Conservation (phyloP, 139 green algal species). For the Edaphochlamys debaryana region DNA sequence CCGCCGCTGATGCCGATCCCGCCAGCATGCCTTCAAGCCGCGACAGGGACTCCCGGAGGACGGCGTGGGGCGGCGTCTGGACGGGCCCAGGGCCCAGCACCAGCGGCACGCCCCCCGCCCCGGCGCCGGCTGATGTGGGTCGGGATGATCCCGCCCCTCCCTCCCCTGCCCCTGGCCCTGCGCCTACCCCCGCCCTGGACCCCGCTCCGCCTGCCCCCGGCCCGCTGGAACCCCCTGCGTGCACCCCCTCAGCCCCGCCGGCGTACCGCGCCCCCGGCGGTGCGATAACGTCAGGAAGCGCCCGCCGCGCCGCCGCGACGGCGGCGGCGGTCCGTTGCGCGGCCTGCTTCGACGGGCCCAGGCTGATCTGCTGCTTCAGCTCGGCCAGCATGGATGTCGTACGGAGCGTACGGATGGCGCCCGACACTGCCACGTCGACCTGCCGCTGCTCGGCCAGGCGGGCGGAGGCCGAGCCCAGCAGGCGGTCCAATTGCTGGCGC, state of each 20-base stretch:
- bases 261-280: too few species aligned
- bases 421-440: slow-evolving; percentile 1
- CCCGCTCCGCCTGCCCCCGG: background rate
- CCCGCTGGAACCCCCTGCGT: background rate
- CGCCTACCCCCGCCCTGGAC: background rate
- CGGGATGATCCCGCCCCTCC: too few species aligned
- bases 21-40: slow-evolving; percentile 28
- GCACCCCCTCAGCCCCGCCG: background rate
- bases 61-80: slow-evolving; percentile 17
- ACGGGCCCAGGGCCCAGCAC: slow-evolving; percentile 5
- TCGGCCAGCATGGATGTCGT: slow-evolving; percentile 8
- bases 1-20: background rate
- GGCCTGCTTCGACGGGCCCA: background rate
- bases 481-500: slow-evolving; percentile 2
- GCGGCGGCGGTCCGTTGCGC: background rate
- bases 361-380: slow-evolving; percentile 21
- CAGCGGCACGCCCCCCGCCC: background rate
- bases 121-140: too few species aligned
- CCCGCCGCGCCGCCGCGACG: background rate
- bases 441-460: slow-evolving; percentile 31
- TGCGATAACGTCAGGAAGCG: too few species aligned
- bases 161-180: background rate
- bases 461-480: slow-evolving; percentile 8
- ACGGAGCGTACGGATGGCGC: slow-evolving; percentile 25
- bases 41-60: slow-evolving; percentile 23